These are phyloP conservation scores for Macrolepiota albuminosa DNA, from an alignment of 768 basidiomycete genomes.

Conservation along the genomic window DNA sequence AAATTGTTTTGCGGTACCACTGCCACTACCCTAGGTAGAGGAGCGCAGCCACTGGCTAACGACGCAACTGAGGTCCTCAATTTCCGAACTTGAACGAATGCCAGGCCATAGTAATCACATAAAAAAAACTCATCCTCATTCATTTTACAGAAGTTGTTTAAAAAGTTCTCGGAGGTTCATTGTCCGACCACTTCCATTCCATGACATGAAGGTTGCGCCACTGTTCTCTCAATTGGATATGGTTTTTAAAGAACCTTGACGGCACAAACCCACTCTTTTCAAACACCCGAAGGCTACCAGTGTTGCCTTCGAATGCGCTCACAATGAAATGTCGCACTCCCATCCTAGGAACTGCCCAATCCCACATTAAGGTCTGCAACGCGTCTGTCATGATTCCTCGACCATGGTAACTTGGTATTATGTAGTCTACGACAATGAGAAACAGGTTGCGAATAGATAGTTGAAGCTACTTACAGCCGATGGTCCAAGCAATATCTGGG, in stretches of 20 bases:
- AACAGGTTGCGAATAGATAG: background rate
- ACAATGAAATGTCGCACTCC: conserved; percentile 41
- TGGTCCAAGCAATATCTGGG: conserved; percentile 51
- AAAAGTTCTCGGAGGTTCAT: background rate
- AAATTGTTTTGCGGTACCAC: background rate
- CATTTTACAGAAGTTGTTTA: background rate
- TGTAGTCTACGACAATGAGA: conserved; percentile 41
- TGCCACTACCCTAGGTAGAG: background rate
- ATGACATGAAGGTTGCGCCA: conserved; percentile 30
- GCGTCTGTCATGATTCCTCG: conserved; percentile 73
- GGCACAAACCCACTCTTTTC: conserved; percentile 58
- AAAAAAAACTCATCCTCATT: background rate
- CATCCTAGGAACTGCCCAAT: conserved; percentile 69
- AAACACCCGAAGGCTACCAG: conserved; percentile 59
- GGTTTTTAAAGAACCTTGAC: conserved; percentile 33
- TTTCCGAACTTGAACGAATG: background rate
- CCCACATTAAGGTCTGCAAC: conserved; percentile 43
- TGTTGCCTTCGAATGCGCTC: conserved; percentile 47
- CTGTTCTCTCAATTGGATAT: conserved; percentile 31
- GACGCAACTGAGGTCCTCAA: background rate
- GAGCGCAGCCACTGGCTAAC: background rate
- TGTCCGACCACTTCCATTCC: conserved; percentile 22
- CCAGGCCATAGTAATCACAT: background rate
- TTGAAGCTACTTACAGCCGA: conserved; percentile 45
- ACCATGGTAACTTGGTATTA: conserved; percentile 58